These are phyloP conservation scores for Combretum micranthum DNA, from an alignment of 345 rosid species.

Conservation along the genomic window DNA sequence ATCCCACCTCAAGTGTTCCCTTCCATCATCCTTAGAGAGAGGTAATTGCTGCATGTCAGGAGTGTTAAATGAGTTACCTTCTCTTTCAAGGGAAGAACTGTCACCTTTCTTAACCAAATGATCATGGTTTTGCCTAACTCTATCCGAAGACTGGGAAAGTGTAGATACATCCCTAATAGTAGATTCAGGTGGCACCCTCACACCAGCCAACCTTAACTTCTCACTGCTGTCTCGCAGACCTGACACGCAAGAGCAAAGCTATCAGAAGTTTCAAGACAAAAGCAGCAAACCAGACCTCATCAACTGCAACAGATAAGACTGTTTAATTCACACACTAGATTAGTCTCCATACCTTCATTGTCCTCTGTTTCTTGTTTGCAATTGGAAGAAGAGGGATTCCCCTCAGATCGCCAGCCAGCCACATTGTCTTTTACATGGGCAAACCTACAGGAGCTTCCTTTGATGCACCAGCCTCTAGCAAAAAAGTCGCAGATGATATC, in stretches of 20 bases:
- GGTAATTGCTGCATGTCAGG: too few species aligned
- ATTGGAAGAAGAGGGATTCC: constrained; percentile 26
- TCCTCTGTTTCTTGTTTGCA: constrained; percentile 19
- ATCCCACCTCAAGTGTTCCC: too few species aligned
- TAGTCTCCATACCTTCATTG: constrained; percentile 45
- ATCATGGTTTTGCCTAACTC: too few species aligned
- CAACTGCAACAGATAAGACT: too few species aligned
- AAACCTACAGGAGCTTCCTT: constrained; percentile 69
- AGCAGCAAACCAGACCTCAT: constrained; percentile 4
- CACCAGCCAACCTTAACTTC: constrained; percentile 18
- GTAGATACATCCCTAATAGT: constrained; percentile 21
- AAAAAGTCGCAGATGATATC: constrained; percentile 59
- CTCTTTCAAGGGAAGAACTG: background rate
- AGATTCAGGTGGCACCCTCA: constrained; percentile 18
- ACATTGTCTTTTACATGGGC: constrained; percentile 46
- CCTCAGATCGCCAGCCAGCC: constrained; percentile 20
- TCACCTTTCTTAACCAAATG: constrained; percentile 3
- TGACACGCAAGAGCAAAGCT: constrained; percentile 25
- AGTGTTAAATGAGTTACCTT: too few species aligned
- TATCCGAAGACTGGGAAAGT: constrained; percentile 19
- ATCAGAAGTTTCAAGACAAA: constrained; percentile 19
- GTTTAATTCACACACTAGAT: constrained; percentile 9
- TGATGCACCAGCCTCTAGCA: constrained; percentile 80
- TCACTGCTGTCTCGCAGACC: constrained; percentile 27
- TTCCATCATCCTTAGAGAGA: too few species aligned